These are phyloP conservation scores for Phlebiopsis gigantea DNA, from an alignment of 768 basidiomycete species.

Conservation along the genomic window DNA sequence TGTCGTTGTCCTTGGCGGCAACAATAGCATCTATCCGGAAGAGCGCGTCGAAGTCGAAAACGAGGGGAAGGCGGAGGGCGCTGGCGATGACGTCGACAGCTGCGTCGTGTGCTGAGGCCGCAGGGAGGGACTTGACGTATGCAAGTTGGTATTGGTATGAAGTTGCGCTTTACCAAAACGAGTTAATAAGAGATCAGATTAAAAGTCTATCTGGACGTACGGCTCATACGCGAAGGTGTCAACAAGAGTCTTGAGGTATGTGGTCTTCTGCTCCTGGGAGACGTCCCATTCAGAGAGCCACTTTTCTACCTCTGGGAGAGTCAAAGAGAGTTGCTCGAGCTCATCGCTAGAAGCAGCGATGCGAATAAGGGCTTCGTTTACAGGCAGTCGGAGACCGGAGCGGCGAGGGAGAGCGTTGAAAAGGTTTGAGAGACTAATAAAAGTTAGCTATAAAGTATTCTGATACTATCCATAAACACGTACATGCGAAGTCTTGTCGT, in stretches of 20 bases:
- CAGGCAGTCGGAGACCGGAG: slow-evolving; percentile 57
- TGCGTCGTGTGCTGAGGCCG: slow-evolving; percentile 48
- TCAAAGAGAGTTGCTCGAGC: slow-evolving; percentile 54
- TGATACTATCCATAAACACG: slow-evolving; percentile 21
- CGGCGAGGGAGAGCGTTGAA: slow-evolving; percentile 71
- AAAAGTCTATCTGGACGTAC: slow-evolving; percentile 37
- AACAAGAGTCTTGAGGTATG: slow-evolving; percentile 60
- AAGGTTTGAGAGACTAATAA: slow-evolving; percentile 65
- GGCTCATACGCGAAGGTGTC: slow-evolving; percentile 52
- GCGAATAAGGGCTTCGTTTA: slow-evolving; percentile 58
- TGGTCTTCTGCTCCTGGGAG: slow-evolving; percentile 53
- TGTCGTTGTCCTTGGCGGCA: slow-evolving; percentile 58
- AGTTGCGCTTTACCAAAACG: slow-evolving; percentile 35
- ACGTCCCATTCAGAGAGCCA: slow-evolving; percentile 79
- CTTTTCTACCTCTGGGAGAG: slow-evolving; percentile 57
- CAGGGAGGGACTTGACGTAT: slow-evolving; percentile 56
- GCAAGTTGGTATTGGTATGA: slow-evolving; percentile 63
- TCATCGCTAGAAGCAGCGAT: slow-evolving; percentile 58
- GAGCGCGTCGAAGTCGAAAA: slow-evolving; percentile 79
- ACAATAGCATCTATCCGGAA: slow-evolving; percentile 73
- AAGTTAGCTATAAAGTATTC: not conserved
- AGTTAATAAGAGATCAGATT: not conserved
- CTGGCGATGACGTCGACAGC: slow-evolving; percentile 58
- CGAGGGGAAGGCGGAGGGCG: slow-evolving; percentile 56
- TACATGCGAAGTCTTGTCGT: slow-evolving; percentile 75